These are phyloP conservation scores for Lichtheimia ornata DNA, from an alignment of 371 early-diverging fungal genomes.

Conservation along the genomic window DNA sequence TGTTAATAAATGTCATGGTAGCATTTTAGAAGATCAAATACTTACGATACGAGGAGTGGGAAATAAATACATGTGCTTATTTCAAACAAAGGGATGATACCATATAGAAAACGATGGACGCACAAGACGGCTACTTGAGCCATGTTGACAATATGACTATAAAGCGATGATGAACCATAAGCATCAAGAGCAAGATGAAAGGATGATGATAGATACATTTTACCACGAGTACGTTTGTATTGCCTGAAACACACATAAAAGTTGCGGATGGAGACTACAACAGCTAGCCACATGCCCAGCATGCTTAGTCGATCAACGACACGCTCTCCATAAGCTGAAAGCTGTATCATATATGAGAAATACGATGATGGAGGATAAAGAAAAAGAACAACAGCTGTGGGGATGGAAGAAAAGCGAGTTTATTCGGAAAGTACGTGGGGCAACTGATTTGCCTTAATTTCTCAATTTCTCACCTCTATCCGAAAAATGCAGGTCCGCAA, in stretches of 20 bases:
- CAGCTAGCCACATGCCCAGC: slow-evolving; percentile 50
- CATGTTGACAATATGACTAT: slow-evolving; percentile 48
- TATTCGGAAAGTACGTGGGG: no score
- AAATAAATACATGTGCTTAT: slow-evolving; percentile 43
- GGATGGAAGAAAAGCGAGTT: background rate
- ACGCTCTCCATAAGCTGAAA: slow-evolving; percentile 36
- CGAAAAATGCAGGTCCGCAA: no score
- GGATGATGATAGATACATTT: slow-evolving; percentile 26
- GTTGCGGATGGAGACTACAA: slow-evolving; percentile 37
- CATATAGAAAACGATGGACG: slow-evolving; percentile 39
- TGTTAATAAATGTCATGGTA: background rate
- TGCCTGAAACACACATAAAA: slow-evolving; percentile 35
- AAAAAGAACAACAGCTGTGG: no score
- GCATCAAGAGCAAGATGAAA: background rate
- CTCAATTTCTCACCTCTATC: no score
- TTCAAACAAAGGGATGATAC: slow-evolving; percentile 47
- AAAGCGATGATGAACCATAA: background rate
- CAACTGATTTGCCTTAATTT: no score
- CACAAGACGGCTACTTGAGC: slow-evolving; percentile 38
- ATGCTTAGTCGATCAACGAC: slow-evolving; percentile 45
- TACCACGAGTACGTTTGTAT: slow-evolving; percentile 39
- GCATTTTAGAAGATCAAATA: slow-evolving; percentile 8
- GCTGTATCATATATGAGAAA: slow-evolving; percentile 32
- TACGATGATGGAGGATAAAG: background rate
- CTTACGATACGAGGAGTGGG: slow-evolving; percentile 51